Evolutionary conservation across 164 flowering plant genomes (phyloP).

Genomic region (Vitis amurensis): DNA sequence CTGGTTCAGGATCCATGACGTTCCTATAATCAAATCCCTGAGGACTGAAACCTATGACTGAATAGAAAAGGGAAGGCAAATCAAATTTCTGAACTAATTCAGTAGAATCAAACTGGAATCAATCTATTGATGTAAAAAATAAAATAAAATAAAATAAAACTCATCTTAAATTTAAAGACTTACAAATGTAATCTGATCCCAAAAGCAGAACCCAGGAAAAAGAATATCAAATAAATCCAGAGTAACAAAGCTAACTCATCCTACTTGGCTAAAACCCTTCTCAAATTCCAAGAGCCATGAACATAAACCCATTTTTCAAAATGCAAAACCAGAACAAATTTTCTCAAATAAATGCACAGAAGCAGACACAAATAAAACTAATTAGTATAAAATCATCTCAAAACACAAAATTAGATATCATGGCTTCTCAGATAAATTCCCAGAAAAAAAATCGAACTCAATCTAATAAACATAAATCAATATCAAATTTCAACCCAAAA

Average conservation of each 20-base stretch:
- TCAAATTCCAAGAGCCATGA: background rate
- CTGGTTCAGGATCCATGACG: conserved; percentile 29
- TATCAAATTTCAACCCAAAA: background rate
- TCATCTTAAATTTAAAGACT: no score
- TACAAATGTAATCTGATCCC: background rate
- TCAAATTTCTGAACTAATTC: background rate
- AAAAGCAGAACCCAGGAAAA: background rate
- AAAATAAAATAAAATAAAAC: no score
- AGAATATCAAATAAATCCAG: background rate
- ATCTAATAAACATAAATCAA: background rate
- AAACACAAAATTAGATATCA: background rate
- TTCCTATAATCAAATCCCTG: conserved; percentile 12
- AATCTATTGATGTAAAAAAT: no score
- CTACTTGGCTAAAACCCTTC: background rate
- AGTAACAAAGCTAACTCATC: background rate
- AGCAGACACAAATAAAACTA: no score
- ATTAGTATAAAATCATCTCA: background rate
- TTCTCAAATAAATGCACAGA: background rate
- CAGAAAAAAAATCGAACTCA: background rate
- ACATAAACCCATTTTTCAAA: background rate
- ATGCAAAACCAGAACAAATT: background rate
- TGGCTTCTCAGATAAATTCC: background rate
- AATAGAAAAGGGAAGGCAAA: conserved; percentile 7
- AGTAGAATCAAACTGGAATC: background rate
- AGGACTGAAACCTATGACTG: conserved; percentile 22